Base-by-base conservation (phyloP, 2,329 filamentous ascomycete genomes). In the Xylaria sp. region DNA sequence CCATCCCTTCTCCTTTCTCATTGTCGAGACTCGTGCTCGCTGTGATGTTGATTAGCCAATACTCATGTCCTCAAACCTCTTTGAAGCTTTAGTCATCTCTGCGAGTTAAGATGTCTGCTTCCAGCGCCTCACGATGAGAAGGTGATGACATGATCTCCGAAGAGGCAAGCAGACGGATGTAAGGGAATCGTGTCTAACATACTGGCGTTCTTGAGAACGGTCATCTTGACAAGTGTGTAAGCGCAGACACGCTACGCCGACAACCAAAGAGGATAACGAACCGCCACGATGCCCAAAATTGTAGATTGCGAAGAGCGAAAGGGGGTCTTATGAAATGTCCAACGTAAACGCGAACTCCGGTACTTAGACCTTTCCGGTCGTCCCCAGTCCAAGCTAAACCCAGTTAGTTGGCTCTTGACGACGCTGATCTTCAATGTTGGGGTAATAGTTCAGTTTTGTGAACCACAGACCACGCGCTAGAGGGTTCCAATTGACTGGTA, bases 11-110 rank as follows among this genome's bases (percentile, higher is more conserved):
- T 5, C 65, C 67, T 41, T 75, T 76, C 41, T 74, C 73, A 65
- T 75, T 72, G 55, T 77, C 76, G 53, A 66, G 48, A 18, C 23
- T 70, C 69, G 65, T 66, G 68, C 48, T 60, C 46, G 36, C 68
- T 59, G 30, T 25, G 23, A 48, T 28, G 28, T 20, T 39, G 23
- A 58, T 75, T 70, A 74, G 72, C 60, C 4, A 30, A 41, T 34
- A 25, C 41, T 61, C 39, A 46, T n/a, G 10, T 39, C 18, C 41
- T 10, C 7, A 41, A 32, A 32, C 25, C n/a, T 36, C n/a, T 20
- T 53, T 28, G 32, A 46, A 45, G 23, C n/a, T 39, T 41, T 18
- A n/a, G 45, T 45, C 20, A 20, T 41, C 15, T 2, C 18, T 30
- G 23, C 34, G 43, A 36, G 15, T 18, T n/a, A n/a, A 28, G 5